Base-by-base conservation (phyloP, 2,329 filamentous ascomycete species). In the Hirsutella minnesotensis region DNA sequence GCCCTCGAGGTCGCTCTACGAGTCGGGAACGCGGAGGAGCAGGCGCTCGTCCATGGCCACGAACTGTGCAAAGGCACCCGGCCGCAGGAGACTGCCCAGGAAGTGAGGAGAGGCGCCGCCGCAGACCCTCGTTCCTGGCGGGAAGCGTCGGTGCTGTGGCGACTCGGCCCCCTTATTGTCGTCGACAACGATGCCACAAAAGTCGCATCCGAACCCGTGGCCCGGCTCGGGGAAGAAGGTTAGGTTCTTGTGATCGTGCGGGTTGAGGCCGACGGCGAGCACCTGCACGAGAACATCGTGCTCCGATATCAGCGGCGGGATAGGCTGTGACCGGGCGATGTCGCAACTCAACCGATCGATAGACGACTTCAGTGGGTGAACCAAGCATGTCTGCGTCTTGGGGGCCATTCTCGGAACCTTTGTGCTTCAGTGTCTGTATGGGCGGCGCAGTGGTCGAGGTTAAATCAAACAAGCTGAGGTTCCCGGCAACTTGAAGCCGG, bases 241-340 rank as follows among this genome's bases (percentile, higher is more conserved):
- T 2, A 48, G 29, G 49, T 56, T 57, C 39, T 59, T 59, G 47
- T 51, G 44, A 42, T 60, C 56, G 13, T 37, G 51, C 2, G 51
- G 57, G 37, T 59, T 60, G 2, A 57, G 44, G 1, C 45, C 55
- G 9, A 57, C 56, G 7, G 56, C 54, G 3, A 47, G 20, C 4
- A 54, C 49, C 3, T 48, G 49, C 9, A 51, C 40, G 9, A 50
- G 39, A 13, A 49, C 44, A 31, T 51, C 36, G 27, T 42, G 12
- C n/a, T 31, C 27, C 12, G 40, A 43, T 9, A 24, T 16, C 3
- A 31, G 10, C 9, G 9, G 22, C 13, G 38, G 27, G 9, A 40
- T 9, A 5, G 38, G 18, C 9, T 9, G n/a, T 10, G n/a, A 30
- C 4, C 16, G 18, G 16, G 15, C 7, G 12, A 40, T 21, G 9